Conservation (phyloP, 148 eudicot species). For the Fagopyrum tataricum region DNA sequence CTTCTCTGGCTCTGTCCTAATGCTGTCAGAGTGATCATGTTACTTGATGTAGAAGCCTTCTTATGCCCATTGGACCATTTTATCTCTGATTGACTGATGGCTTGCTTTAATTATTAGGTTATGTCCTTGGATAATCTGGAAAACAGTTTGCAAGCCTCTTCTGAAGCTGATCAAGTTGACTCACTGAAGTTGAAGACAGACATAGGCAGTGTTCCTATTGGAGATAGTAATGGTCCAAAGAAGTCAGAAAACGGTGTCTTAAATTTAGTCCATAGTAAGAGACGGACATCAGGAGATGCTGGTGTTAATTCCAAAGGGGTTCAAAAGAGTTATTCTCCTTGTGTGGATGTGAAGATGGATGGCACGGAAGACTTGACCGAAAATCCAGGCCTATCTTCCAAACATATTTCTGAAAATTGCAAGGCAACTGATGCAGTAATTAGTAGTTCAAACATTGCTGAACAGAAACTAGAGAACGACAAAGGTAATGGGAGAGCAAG, state of each 20-base stretch:
- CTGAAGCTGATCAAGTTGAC: background rate
- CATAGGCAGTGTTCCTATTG: slow-evolving; percentile 18
- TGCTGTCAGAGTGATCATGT: background rate
- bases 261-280: slow-evolving; percentile 1
- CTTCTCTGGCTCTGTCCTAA: background rate
- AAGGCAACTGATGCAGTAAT: slow-evolving; percentile 21
- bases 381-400: slow-evolving; percentile 23
- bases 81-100: background rate
- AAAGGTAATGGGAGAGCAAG: slow-evolving; percentile 22
- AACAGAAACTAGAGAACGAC: slow-evolving; percentile 30
- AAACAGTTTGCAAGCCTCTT: background rate
- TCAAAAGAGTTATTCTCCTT: slow-evolving; percentile 23
- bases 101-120: slow-evolving; percentile 2
- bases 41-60: background rate
- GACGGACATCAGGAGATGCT: slow-evolving; percentile 20
- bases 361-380: slow-evolving; percentile 18
- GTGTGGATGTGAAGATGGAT: slow-evolving; percentile 27
- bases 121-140: slow-evolving; percentile 3
- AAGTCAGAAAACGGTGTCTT: slow-evolving; percentile 14
- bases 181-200: slow-evolving; percentile 16
- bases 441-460: slow-evolving; percentile 24
- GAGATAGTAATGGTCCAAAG: slow-evolving; percentile 20
- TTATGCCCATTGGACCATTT: background rate
- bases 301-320: slow-evolving; percentile 22
- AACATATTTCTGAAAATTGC: slow-evolving; percentile 23